Conservation (phyloP, 2,329 filamentous ascomycete species). For the Capronia epimyces region DNA sequence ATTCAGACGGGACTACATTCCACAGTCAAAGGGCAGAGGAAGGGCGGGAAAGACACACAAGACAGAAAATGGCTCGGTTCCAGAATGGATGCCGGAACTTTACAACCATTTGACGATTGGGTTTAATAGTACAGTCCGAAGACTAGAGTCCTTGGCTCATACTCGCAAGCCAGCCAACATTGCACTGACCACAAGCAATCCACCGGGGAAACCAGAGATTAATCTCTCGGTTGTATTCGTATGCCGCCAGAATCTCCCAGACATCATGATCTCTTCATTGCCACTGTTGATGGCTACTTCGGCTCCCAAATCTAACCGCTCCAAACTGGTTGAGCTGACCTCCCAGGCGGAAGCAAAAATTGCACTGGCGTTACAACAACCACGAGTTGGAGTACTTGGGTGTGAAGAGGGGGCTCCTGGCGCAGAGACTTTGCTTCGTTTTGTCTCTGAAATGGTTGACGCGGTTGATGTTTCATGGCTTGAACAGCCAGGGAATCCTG, state of each 20-base stretch:
- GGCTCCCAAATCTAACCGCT: constrained; percentile 9
- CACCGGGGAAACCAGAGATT: not conserved
- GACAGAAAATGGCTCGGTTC: not conserved
- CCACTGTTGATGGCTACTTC: constrained; percentile 20
- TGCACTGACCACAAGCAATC: constrained; percentile 2
- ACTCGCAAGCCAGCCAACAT: constrained; percentile 8
- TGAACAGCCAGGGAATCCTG: constrained; percentile 5
- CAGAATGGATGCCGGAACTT: constrained; percentile 31
- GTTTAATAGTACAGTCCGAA: constrained; percentile 42
- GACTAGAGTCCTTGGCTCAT: constrained; percentile 37
- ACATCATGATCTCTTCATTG: constrained; percentile 21
- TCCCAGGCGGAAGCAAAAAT: constrained; percentile 20
- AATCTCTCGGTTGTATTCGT: constrained; percentile 20
- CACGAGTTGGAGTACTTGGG: constrained; percentile 24
- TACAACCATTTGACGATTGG: constrained; percentile 39
- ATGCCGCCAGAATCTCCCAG: constrained; percentile 20
- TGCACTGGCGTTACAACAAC: constrained; percentile 20
- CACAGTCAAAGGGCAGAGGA: constrained; percentile 36
- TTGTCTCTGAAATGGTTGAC: constrained; percentile 13
- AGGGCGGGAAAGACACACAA: constrained; percentile 11
- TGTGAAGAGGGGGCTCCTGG: constrained; percentile 12
- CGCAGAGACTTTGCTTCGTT: constrained; percentile 9
- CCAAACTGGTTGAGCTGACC: constrained; percentile 17
- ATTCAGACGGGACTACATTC: constrained; percentile 35
- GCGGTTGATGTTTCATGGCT: constrained; percentile 23